Conservation (phyloP, 176 grass and related monocot genomes). For the Metroxylon sagu region DNA sequence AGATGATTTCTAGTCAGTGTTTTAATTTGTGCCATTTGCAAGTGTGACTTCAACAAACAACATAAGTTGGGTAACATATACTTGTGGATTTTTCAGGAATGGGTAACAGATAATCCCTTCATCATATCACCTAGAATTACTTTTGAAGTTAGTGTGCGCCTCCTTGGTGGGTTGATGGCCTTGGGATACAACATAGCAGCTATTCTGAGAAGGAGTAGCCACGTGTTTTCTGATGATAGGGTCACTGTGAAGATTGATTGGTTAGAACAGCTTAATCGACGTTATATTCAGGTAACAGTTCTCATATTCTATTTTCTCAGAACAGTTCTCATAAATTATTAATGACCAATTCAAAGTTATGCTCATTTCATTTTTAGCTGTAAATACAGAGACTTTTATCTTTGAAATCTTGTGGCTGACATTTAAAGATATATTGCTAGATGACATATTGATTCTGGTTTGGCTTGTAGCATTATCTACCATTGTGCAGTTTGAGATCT, state of each 20-base stretch:
- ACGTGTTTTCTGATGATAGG: conserved; percentile 73
- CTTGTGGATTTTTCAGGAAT: conserved; percentile 45
- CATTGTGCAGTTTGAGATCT: no score
- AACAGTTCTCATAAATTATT: background rate
- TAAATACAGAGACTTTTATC: no score
- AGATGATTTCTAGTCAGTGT: no score
- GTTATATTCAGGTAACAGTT: conserved; percentile 69
- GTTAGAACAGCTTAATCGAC: conserved; percentile 77
- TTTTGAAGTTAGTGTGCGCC: conserved; percentile 97
- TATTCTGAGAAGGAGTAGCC: conserved; percentile 88
- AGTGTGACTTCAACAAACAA: no score
- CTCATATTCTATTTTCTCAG: conserved; percentile 7
- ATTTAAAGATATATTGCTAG: no score
- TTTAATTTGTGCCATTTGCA: no score
- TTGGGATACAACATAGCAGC: conserved; percentile 91
- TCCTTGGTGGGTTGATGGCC: conserved; percentile 98
- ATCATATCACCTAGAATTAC: conserved; percentile 98
- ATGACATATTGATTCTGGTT: no score
- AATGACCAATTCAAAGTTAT: background rate
- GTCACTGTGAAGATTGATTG: conserved; percentile 93
- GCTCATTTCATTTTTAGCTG: no score
- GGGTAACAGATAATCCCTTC: conserved; percentile 91
- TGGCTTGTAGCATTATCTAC: no score
- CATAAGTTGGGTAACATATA: no score
- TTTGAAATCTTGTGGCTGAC: no score